Evolutionary conservation across 2,329 filamentous ascomycete species (phyloP).

Genomic region (Sclerotinia spermophila): DNA sequence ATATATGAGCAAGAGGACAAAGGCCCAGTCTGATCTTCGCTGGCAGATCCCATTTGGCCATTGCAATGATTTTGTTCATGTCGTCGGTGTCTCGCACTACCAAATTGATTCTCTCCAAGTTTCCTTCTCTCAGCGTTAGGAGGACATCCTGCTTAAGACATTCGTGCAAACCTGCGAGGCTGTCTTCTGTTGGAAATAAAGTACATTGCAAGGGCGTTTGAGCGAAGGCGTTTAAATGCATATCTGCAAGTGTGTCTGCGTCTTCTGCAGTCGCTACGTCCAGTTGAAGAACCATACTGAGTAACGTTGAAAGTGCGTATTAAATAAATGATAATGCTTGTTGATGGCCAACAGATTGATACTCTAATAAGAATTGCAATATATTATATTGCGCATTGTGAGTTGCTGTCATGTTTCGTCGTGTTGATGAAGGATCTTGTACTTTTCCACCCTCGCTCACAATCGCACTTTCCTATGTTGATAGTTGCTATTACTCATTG

Average conservation of each 20-base stretch:
- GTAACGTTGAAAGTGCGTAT: not conserved
- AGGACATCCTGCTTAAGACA: conserved; percentile 27
- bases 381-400: not conserved
- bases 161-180: conserved; percentile 22
- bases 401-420: not conserved
- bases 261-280: conserved; percentile 25
- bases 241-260: conserved; percentile 28
- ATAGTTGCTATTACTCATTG: not conserved
- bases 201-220: conserved; percentile 29
- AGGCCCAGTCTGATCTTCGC: not conserved
- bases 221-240: conserved; percentile 36
- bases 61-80: conserved; percentile 27
- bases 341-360: not conserved
- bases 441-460: not conserved
- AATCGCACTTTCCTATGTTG: not conserved
- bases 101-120: conserved; percentile 23
- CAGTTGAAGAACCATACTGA: conserved; percentile 28
- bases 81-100: conserved; percentile 29
- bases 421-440: not conserved
- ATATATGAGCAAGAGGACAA: conserved; percentile 9
- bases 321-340: not conserved
- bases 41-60: conserved; percentile 30
- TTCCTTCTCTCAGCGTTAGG: conserved; percentile 20
- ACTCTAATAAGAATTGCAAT: not conserved
- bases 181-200: conserved; percentile 30